Evolutionary conservation across 1,284 basidiomycete species (phyloP).

Genomic region (Irpex lacteus): DNA sequence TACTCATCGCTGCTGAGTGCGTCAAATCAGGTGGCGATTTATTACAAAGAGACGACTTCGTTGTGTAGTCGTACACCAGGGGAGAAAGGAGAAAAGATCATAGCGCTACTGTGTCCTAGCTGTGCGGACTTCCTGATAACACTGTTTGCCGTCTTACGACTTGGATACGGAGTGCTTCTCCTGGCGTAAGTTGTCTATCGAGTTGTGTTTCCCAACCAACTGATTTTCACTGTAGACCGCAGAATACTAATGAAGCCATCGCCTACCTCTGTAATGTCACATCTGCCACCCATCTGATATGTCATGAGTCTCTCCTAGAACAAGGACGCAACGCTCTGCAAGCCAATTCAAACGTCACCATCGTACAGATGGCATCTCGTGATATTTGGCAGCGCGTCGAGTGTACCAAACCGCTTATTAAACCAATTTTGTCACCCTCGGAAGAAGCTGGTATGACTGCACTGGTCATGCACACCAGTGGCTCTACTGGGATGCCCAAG

Average conservation of each 20-base stretch:
- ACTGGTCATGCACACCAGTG: slow-evolving; percentile 14
- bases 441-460: slow-evolving; percentile 9
- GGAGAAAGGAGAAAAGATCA: slow-evolving; percentile 3
- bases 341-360: background rate
- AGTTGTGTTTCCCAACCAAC: background rate
- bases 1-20: slow-evolving; percentile 4
- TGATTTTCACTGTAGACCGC: slow-evolving; percentile 4
- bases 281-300: slow-evolving; percentile 8
- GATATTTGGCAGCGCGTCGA: background rate
- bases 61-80: background rate
- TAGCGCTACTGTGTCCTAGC: slow-evolving; percentile 11
- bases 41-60: background rate
- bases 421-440: background rate
- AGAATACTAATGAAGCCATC: slow-evolving; percentile 12
- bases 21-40: slow-evolving; percentile 1
- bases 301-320: slow-evolving; percentile 2
- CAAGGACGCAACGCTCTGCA: slow-evolving; percentile 7
- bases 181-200: slow-evolving; percentile 4
- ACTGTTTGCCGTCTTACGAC: slow-evolving; percentile 8
- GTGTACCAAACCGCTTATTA: background rate
- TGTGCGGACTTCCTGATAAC: slow-evolving; percentile 13
- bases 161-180: slow-evolving; percentile 13
- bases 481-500: slow-evolving; percentile 14
- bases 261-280: slow-evolving; percentile 8
- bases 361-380: slow-evolving; percentile 4